phyloP scores from a whole-genome alignment of 108 stramenopile genomes.

The Pelagomonas calceolata region DNA sequence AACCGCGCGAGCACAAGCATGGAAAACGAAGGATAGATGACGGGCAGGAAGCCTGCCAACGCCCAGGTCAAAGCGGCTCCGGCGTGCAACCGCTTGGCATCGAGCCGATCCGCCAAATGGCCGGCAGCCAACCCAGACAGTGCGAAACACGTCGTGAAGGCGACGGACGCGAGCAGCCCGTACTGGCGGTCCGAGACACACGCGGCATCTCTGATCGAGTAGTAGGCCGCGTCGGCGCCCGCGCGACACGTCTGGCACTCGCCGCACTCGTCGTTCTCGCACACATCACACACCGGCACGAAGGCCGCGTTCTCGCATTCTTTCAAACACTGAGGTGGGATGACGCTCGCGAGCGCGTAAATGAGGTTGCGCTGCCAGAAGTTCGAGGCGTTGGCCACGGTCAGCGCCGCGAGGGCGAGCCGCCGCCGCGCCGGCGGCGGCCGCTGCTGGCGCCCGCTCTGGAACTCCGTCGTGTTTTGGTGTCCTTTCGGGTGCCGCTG shows the following conservation, averaged over 20 bases:
- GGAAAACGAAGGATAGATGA: constrained; percentile 4
- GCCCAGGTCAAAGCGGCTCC: constrained; percentile 21
- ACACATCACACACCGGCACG: constrained; percentile 10
- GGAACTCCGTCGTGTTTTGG: no score
- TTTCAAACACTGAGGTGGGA: constrained; percentile 10
- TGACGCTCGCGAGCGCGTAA: constrained; percentile 13
- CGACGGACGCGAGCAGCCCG: constrained; percentile 14
- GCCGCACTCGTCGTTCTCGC: constrained; percentile 2
- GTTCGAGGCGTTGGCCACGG: constrained; percentile 21
- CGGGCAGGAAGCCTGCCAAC: constrained; percentile 18
- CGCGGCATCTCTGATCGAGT: constrained; percentile 22
- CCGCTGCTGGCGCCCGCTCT: no score
- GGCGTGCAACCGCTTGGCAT: constrained; percentile 15
- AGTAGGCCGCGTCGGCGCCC: constrained; percentile 9
- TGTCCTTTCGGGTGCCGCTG: no score
- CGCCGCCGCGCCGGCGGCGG: no score
- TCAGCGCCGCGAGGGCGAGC: constrained; percentile 7
- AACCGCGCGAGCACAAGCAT: constrained; percentile 13
- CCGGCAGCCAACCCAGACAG: constrained; percentile 15
- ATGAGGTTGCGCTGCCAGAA: constrained; percentile 22
- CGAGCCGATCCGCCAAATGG: constrained; percentile 8
- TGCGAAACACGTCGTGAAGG: constrained; percentile 18
- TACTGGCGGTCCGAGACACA: constrained; percentile 15
- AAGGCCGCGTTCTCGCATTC: constrained; percentile 20
- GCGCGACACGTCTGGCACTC: constrained; percentile 12